Base-by-base conservation (phyloP, 495 filamentous ascomycete genomes). In the Ramalina intermedia region DNA sequence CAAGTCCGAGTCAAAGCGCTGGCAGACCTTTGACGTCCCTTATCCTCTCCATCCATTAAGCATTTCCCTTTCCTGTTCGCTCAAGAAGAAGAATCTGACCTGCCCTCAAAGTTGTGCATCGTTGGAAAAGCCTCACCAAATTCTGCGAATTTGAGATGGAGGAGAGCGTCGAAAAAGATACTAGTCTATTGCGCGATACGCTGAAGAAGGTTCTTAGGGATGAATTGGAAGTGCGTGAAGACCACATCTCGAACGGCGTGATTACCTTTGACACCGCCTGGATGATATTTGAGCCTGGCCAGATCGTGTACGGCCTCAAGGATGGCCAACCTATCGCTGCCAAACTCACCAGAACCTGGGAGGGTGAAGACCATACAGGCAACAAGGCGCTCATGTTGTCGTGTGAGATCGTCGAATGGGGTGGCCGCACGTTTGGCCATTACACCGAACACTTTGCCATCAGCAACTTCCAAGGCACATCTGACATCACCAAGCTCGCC, bases 251-350 rank as follows among this genome's bases (percentile, higher is more conserved):
- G 24, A 78, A 81, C 49, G 66, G 69, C 1, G 78, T 81, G 43
- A 76, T 82, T 55, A 78, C 75, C 1, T 76, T 69, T 58, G 66
- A 72, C 26, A 68, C 77, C 23, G 58, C 75, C 5, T 82, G 76
- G 74, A 70, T 68, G 5, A 60, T 77, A 16, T 72, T 79, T 49
- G 67, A 74, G 44, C 72, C 75, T 5, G 69, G 66, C 3, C 57
- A 65, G 24, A 47, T 66, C 9, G 53, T 77, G 2, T 67, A 66
- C 53, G 55, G 61, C 29, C 60, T 53, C 2, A 43, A 65, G 11
- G 60, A 63, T 18, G 65, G 61, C 6, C 64, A 66, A 18, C 59
- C 65, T 11, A 55, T 64, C 14, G 68, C 66, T 1, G 66, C 65
- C 47, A 61, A 54, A n/a, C 58, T 74, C 18, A 49, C 51, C 0